Evolutionary conservation across 192 early-diverging fungal genomes (phyloP), one percentile per base, ranked within the genome.

Genomic region (Entomortierella beljakovae): DNA sequence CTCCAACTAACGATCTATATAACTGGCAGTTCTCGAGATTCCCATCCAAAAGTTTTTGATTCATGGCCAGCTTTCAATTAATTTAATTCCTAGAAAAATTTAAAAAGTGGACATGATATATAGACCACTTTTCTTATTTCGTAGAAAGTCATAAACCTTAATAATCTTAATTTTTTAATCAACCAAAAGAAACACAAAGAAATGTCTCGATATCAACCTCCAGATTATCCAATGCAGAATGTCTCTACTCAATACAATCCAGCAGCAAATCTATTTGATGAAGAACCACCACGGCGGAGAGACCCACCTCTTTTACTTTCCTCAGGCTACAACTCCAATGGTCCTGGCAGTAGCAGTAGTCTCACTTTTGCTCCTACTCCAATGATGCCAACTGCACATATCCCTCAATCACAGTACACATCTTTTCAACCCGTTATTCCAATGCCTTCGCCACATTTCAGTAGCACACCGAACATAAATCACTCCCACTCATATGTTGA

Each of bases 281-380:
- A 57, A 26, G 18, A 29, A 1, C 20, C 54, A 20, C 54, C 54
- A 7, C 51, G 28, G 23, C 29, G 54, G 6, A 29, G n/a, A 33
- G 29, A 29, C 1, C 4, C 9, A 10, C 26, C 53, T 16, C 51
- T 53, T 25, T 34, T 57, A 20, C 54, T 57, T 15, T 31, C 54
- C 31, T 57, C 54, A 2, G 54, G 54, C 18, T 57, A 57, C 32
- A 57, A 33, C 32, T 13, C 54, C 54, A 33, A 57, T 33, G 29
- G 16, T 28, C 16, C 26, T 16, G 6, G 8, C 31, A 57, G n/a
- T 20, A 34, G 32, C 32, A 57, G 16, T 32, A 57, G 22, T 46
- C 5, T 46, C 20, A 20, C 15, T 11, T 31, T 31, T 31, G 28
- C 23, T 20, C 54, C 25, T 20, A 31, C 32, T 31, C 32, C 31